Conservation (phyloP, 495 filamentous ascomycete genomes). For the Talaromyces wortmannii region DNA sequence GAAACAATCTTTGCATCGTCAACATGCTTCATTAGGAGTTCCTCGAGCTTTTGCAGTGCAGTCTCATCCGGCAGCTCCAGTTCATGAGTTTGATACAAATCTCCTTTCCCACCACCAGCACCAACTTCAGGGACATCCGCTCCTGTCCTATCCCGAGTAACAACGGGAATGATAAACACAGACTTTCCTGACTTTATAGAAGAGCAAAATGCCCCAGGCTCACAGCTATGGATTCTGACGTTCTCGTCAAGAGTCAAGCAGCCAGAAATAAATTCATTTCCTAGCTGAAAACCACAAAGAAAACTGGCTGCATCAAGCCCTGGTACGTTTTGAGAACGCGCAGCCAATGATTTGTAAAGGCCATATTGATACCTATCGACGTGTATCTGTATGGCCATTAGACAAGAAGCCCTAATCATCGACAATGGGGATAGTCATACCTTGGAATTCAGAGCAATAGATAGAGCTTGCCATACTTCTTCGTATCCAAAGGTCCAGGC, state of each 20-base stretch:
- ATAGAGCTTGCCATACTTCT: conserved; percentile 83
- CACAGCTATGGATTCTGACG: conserved; percentile 84
- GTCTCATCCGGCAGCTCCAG: conserved; percentile 47
- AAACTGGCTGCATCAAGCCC: conserved; percentile 52
- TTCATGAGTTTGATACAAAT: conserved; percentile 59
- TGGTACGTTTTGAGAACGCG: conserved; percentile 15
- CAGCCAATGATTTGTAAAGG: conserved; percentile 62
- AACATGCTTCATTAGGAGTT: conserved; percentile 37
- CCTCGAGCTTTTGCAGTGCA: conserved; percentile 37
- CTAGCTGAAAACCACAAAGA: conserved; percentile 70
- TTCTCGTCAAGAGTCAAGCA: conserved; percentile 59
- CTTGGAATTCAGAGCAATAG: conserved; percentile 57
- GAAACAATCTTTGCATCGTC: conserved; percentile 22
- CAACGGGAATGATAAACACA: conserved; percentile 74
- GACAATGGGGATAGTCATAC: conserved; percentile 24
- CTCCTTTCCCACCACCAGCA: conserved; percentile 72
- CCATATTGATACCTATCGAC: conserved; percentile 72
- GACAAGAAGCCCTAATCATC: neutral
- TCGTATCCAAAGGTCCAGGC: conserved; percentile 94
- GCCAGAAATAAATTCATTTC: conserved; percentile 61
- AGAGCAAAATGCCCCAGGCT: conserved; percentile 60
- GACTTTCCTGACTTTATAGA: conserved; percentile 43
- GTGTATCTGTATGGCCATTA: conserved; percentile 53
- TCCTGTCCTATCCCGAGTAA: conserved; percentile 48
- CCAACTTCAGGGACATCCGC: conserved; percentile 64